Evolutionary conservation across 345 rosid genomes (phyloP).

Genomic region (Geranium rotundifolium): DNA sequence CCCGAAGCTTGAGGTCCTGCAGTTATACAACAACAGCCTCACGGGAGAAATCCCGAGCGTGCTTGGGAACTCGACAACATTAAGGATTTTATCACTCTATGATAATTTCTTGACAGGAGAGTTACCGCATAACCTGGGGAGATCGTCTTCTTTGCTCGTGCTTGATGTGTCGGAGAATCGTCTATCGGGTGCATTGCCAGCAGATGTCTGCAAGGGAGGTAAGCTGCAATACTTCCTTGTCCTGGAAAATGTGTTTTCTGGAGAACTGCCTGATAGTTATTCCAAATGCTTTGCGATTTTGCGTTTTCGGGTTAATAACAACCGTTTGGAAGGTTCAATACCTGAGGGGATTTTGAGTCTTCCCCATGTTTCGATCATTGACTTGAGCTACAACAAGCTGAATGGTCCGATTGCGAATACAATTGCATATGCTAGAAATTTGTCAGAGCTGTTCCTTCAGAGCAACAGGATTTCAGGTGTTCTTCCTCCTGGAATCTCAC

Average conservation of each 20-base stretch:
- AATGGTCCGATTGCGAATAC: slow-evolving; percentile 52
- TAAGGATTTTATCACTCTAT: slow-evolving; percentile 57
- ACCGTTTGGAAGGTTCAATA: slow-evolving; percentile 49
- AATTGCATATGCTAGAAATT: slow-evolving; percentile 47
- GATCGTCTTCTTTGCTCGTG: slow-evolving; percentile 37
- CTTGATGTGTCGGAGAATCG: slow-evolving; percentile 75
- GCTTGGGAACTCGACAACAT: slow-evolving; percentile 49
- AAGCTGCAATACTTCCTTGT: slow-evolving; percentile 65
- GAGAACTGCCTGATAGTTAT: slow-evolving; percentile 48
- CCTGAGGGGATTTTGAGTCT: slow-evolving; percentile 55
- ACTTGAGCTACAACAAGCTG: slow-evolving; percentile 53
- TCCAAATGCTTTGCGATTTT: slow-evolving; percentile 53
- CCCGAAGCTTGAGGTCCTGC: slow-evolving; percentile 60
- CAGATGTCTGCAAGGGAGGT: slow-evolving; percentile 59
- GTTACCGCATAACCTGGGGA: slow-evolving; percentile 58
- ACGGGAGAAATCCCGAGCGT: slow-evolving; percentile 62
- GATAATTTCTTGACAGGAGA: slow-evolving; percentile 65
- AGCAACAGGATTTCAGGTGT: slow-evolving; percentile 58
- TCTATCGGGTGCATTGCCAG: slow-evolving; percentile 62
- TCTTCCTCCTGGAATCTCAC: slow-evolving; percentile 56
- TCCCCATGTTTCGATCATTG: slow-evolving; percentile 82
- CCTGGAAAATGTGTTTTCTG: slow-evolving; percentile 57
- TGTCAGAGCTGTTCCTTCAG: slow-evolving; percentile 77
- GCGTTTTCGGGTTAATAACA: slow-evolving; percentile 69
- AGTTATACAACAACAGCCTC: slow-evolving; percentile 89